Evolutionary conservation across 2,329 filamentous ascomycete genomes (phyloP).

Genomic region (Colletotrichum sp.): DNA sequence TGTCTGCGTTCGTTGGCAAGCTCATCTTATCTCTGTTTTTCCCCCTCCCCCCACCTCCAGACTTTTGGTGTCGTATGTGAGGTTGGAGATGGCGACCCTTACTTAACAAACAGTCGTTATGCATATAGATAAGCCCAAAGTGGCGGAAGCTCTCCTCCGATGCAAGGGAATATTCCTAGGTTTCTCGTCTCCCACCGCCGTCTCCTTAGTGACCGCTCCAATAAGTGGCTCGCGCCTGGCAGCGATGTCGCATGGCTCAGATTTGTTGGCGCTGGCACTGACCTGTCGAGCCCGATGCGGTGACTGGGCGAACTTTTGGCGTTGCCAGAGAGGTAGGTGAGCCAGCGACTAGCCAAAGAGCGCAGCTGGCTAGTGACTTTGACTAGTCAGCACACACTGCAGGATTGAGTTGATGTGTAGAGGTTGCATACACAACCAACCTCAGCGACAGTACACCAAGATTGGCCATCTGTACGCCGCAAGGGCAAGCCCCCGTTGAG

Average conservation of each 20-base stretch:
- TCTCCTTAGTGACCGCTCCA: neutral
- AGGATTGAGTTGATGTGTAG: neutral
- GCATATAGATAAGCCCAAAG: constrained; percentile 4
- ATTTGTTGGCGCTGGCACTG: neutral
- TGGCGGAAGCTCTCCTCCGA: neutral
- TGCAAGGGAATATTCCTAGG: neutral
- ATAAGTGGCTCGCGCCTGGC: neutral
- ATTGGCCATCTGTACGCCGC: neutral
- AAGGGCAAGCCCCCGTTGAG: neutral
- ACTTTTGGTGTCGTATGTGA: neutral
- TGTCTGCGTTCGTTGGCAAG: neutral
- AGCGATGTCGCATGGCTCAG: neutral
- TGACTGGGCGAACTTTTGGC: constrained; percentile 4
- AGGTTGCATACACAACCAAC: neutral
- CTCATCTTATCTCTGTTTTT: neutral
- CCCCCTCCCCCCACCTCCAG: neutral
- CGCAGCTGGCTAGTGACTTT: neutral
- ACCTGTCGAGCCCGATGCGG: neutral
- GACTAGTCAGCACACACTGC: neutral
- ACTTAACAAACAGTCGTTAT: neutral
- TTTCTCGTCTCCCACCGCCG: neutral
- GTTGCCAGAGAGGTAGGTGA: neutral
- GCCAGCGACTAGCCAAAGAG: neutral
- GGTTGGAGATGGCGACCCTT: neutral
- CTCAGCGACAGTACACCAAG: neutral